Evolutionary conservation across 257 asterid species (phyloP).

Genomic region (Solanum virginianum): DNA sequence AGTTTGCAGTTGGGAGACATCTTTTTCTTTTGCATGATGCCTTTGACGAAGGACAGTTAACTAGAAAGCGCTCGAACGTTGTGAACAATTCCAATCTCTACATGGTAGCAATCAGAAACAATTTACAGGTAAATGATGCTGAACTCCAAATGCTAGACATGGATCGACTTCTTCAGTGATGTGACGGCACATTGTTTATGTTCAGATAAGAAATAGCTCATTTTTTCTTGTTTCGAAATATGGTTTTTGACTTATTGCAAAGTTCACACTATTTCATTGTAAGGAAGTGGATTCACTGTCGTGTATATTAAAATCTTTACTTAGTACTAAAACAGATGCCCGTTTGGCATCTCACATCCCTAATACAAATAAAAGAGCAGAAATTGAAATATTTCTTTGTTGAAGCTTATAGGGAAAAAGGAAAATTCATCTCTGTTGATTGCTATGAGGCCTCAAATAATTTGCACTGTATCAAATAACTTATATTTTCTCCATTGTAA

Average conservation of each 20-base stretch:
- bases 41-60: conserved; percentile 90
- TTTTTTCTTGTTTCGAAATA: background rate
- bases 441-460: background rate
- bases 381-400: background rate
- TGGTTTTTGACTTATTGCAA: background rate
- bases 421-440: background rate
- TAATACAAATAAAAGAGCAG: background rate
- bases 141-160: background rate
- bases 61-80: conserved; percentile 72
- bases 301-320: background rate
- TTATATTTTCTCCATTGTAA: background rate
- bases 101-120: conserved; percentile 47
- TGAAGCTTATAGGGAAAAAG: background rate
- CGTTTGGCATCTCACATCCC: background rate
- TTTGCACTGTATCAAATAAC: background rate
- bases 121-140: conserved; percentile 59
- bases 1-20: conserved; percentile 86
- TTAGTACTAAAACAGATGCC: background rate
- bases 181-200: background rate
- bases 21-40: conserved; percentile 61
- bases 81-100: conserved; percentile 70
- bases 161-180: background rate
- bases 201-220: background rate
- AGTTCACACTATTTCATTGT: background rate
- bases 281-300: background rate